Conservation (phyloP, 2,329 filamentous ascomycete species). For the Paraphoma sp. region DNA sequence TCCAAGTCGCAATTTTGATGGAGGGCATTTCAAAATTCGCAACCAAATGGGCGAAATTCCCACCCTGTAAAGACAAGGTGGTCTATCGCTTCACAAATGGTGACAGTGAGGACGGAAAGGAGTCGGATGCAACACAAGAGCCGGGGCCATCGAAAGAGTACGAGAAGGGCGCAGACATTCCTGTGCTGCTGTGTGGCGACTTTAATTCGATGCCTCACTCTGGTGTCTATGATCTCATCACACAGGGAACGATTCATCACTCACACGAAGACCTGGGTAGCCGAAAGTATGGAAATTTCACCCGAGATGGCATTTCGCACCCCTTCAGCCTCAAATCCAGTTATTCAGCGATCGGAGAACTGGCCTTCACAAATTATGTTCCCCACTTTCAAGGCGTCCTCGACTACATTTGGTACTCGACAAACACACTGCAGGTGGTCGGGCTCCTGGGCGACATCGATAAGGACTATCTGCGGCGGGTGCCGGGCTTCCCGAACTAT, state of each 20-base stretch:
- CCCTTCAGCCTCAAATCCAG: slow-evolving; percentile 93
- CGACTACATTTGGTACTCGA: slow-evolving; percentile 98
- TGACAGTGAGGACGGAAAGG: slow-evolving; percentile 57
- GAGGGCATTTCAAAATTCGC: slow-evolving; percentile 87
- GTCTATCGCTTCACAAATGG: slow-evolving; percentile 56
- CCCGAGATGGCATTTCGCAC: slow-evolving; percentile 88
- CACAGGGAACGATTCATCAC: slow-evolving; percentile 77
- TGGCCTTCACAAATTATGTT: slow-evolving; percentile 96
- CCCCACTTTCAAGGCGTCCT: slow-evolving; percentile 91
- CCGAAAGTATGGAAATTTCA: slow-evolving; percentile 92
- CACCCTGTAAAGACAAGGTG: slow-evolving; percentile 81
- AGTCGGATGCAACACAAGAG: slow-evolving; percentile 63
- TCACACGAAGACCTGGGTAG: slow-evolving; percentile 81
- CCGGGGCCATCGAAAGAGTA: slow-evolving; percentile 88
- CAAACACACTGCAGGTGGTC: slow-evolving; percentile 84
- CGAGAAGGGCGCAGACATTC: slow-evolving; percentile 83
- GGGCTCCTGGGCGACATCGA: slow-evolving; percentile 87
- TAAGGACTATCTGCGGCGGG: slow-evolving; percentile 80
- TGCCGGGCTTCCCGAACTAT: slow-evolving; percentile 91
- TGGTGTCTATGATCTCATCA: slow-evolving; percentile 89
- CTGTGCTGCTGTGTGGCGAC: slow-evolving; percentile 89
- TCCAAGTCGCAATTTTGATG: slow-evolving; percentile 95
- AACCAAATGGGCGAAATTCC: slow-evolving; percentile 81
- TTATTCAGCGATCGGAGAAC: slow-evolving; percentile 82
- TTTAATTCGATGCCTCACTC: slow-evolving; percentile 91